Base-by-base conservation (phyloP, 345 rosid genomes). In the Erucastrum elatum region DNA sequence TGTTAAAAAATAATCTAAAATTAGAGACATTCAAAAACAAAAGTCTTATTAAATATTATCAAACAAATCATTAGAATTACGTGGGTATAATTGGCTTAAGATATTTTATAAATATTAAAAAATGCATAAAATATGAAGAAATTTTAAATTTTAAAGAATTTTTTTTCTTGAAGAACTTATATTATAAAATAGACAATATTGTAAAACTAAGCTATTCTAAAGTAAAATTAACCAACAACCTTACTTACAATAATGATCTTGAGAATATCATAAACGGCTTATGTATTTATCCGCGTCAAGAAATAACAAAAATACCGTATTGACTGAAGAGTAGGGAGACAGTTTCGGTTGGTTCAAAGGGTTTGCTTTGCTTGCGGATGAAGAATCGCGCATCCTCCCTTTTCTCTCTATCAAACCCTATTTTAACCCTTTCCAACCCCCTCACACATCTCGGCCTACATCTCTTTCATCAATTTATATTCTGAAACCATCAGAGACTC, bases 291-390 rank as follows among this genome's bases (percentile, higher is more conserved):
- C 56, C 56, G 56, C 5, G 56, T 7, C 56, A 46, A 51, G n/a
- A 17, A 49, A 49, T 13, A 51, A 51, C 56, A 51, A 49, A 49
- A 49, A 51, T n/a, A 51, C 21, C 17, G 41, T 7, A 63, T n/a
- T 31, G 41, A 8, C 25, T n/a, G 66, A 63, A n/a, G 41, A 30
- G 66, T 31, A 7, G 67, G 26, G 78, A 65, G 78, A 66, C 8
- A 21, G 61, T 76, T 67, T 39, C 73, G 68, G 68, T 44, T 30
- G 56, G 12, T 44, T 60, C 53, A 76, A 59, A 69, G 75, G 69
- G 69, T 69, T 49, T 46, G 75, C 75, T 77, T 69, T 61, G 29
- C 80, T 69, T 77, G 69, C 75, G 80, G 70, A 69, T 21, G 63
- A 69, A 68, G 74, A 69, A 21, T 60, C 75, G 75, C 68, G 62